Evolutionary conservation across 805 yeast species (phyloP).

Genomic region (Candida awuae): DNA sequence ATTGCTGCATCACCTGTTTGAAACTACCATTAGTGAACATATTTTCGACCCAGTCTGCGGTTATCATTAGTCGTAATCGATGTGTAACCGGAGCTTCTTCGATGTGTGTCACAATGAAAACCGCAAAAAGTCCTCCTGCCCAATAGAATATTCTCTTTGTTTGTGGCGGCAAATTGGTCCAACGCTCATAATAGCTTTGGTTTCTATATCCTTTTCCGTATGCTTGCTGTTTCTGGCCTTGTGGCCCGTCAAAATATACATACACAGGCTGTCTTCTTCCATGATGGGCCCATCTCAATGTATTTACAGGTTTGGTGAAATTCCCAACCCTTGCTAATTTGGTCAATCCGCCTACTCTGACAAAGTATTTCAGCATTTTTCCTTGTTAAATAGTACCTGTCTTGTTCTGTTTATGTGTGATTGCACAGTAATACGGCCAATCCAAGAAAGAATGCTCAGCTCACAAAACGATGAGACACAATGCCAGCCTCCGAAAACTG

Average conservation of each 20-base stretch:
- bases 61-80: constrained; percentile 62
- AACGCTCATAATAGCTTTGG: not conserved
- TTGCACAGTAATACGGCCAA: too few species aligned
- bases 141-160: constrained; percentile 11
- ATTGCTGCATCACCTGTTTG: constrained; percentile 49
- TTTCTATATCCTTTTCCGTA: not conserved
- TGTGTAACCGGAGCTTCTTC: constrained; percentile 79
- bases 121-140: constrained; percentile 10
- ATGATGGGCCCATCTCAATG: not conserved
- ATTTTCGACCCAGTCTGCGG: constrained; percentile 57
- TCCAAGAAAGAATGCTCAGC: too few species aligned
- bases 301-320: not conserved
- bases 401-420: too few species aligned
- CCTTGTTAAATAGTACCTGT: too few species aligned
- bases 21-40: constrained; percentile 60
- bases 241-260: constrained; percentile 19
- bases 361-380: too few species aligned
- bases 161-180: constrained; percentile 8
- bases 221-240: too few species aligned
- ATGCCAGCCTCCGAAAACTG: too few species aligned
- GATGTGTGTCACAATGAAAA: constrained; percentile 44
- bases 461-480: too few species aligned
- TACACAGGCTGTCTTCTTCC: constrained; percentile 8
- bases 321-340: too few species aligned
- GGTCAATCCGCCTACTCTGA: too few species aligned